These are phyloP conservation scores for Amaranthus palmeri DNA, from an alignment of 148 eudicot genomes.

Conservation along the genomic window DNA sequence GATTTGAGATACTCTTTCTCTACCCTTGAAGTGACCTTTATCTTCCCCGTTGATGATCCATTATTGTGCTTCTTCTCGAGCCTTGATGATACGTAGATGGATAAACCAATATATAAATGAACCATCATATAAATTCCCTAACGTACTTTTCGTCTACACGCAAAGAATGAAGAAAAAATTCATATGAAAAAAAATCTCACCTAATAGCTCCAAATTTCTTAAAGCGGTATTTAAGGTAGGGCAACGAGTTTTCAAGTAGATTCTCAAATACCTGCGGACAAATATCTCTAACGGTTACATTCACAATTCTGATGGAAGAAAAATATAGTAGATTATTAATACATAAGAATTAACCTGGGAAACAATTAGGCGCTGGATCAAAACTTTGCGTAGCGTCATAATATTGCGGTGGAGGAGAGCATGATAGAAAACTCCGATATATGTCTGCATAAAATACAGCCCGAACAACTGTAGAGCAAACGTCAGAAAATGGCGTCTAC, in stretches of 20 bases:
- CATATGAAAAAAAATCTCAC: slow-evolving; percentile 32
- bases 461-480: slow-evolving; percentile 70
- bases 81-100: slow-evolving; percentile 29
- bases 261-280: slow-evolving; percentile 71
- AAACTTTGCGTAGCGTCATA: slow-evolving; percentile 76
- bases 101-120: slow-evolving; percentile 7
- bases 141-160: not conserved
- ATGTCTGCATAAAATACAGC: slow-evolving; percentile 92
- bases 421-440: slow-evolving; percentile 91
- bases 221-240: slow-evolving; percentile 71
- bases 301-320: not conserved
- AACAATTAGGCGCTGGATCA: slow-evolving; percentile 79
- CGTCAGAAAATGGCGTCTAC: slow-evolving; percentile 5
- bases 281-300: not conserved
- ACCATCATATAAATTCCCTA: not conserved
- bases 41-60: slow-evolving; percentile 43
- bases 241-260: slow-evolving; percentile 71
- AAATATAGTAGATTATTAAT: not conserved
- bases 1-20: slow-evolving; percentile 93
- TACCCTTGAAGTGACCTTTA: slow-evolving; percentile 55
- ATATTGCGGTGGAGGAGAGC: slow-evolving; percentile 82
- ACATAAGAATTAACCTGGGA: slow-evolving; percentile 51
- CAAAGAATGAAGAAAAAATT: not conserved
- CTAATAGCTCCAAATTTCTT: slow-evolving; percentile 68
- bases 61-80: slow-evolving; percentile 56